A percentile compares a stretch with the other conserved stretches of the same genome.
Conservation (phyloP, 2,329 filamentous ascomycete genomes). For the Pseudofabraea citricarpa region DNA sequence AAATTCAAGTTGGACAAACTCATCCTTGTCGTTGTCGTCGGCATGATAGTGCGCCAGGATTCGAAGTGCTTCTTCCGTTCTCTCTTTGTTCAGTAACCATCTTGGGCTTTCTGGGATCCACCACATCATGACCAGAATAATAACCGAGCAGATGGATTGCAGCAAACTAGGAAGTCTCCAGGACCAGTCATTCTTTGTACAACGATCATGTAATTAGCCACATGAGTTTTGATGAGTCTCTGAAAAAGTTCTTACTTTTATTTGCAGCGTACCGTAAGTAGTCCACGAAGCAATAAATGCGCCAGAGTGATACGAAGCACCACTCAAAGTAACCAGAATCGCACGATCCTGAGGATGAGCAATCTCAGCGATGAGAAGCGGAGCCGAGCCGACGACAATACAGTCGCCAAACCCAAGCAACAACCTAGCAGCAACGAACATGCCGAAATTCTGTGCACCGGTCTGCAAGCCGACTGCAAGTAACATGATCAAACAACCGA, state of each 20-base stretch:
- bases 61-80: constrained; percentile 44
- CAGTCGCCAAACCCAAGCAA: constrained; percentile 31
- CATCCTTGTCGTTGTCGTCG: constrained; percentile 31
- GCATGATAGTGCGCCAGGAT: constrained; percentile 43
- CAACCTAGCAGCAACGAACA: constrained; percentile 38
- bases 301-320: constrained; percentile 33
- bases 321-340: constrained; percentile 42
- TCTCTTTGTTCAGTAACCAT: constrained; percentile 38
- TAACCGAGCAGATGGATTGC: constrained; percentile 24
- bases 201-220: too few relatives aligned
- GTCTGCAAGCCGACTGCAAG: constrained; percentile 38
- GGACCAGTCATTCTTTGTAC: too few relatives aligned
- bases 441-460: constrained; percentile 32
- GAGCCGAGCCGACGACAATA: constrained; percentile 23
- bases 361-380: constrained; percentile 38
- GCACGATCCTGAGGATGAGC: constrained; percentile 44
- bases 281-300: constrained; percentile 41
- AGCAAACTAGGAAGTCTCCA: constrained; percentile 29
- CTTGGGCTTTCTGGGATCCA: constrained; percentile 33
- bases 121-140: constrained; percentile 24
- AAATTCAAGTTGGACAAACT: constrained; percentile 36
- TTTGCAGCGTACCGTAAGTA: constrained; percentile 37
- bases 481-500: constrained; percentile 40
- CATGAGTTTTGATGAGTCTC: too few relatives aligned
- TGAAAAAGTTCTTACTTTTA: too few relatives aligned